Base-by-base conservation (phyloP, 306 rosid species). In the Quillaja saponaria region DNA sequence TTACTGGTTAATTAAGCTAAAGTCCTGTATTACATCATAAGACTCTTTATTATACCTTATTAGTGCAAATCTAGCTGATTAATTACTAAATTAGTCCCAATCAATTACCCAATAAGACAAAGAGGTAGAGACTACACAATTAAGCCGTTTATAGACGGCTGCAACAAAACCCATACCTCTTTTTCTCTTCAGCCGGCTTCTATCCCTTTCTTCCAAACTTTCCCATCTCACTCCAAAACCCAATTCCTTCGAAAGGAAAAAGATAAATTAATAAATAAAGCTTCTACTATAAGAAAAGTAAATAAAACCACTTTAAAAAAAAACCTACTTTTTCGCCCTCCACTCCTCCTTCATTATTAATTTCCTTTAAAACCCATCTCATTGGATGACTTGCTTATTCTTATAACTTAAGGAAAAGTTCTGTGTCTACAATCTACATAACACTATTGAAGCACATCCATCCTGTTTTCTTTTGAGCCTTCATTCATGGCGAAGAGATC, bases 401-500 rank as follows among this genome's bases (percentile, higher is more conserved):
- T 57, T 17, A 16, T 55, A 62, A 3, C 76, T n/a, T n/a, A n/a
- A n/a, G n/a, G n/a, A n/a, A n/a, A n/a, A n/a, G n/a, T n/a, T n/a
- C n/a, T 75, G 33, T 57, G 51, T 49, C 46, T 14, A 11, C 46
- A 40, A 51, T 67, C 31, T 59, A 18, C 21, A 44, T 10, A 74
- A 55, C 61, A 49, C 61, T 54, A 50, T 61, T 40, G 14, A 3
- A 38, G 45, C n/a, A 1, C 7, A 2, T 13, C 17, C 9, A 14
- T 3, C 18, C 9, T 45, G 18, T 6, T 16, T 16, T 10, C 1
- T 10, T 16, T 7, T 15, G n/a, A 6, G 10, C 59, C 51, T 48
- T 35, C 21, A 49, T 40, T 62, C 53, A 83, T 89, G 96, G 87
- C 79, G 3, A 89, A 84, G 59, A 70, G 55, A 54, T 76, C 91